These are phyloP conservation scores for Rutstroemia sydowiana DNA, from an alignment of 2,329 filamentous ascomycete genomes.

Conservation along the genomic window DNA sequence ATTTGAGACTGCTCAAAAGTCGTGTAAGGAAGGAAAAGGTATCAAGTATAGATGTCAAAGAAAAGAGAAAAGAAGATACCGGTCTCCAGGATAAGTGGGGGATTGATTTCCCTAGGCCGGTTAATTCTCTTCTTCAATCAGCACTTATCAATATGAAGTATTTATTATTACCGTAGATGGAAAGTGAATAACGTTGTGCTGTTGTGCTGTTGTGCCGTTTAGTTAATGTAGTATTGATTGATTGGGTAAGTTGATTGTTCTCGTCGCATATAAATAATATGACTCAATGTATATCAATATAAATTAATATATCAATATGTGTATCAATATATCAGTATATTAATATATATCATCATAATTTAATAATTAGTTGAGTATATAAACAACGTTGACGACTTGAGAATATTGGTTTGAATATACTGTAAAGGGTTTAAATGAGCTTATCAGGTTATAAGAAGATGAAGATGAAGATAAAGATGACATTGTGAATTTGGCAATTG, in stretches of 20 bases:
- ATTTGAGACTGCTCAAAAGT: background rate
- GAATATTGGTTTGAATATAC: too few species aligned
- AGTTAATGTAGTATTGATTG: background rate
- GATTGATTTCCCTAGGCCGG: too few species aligned
- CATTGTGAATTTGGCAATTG: too few species aligned
- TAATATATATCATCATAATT: background rate
- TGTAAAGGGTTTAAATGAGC: too few species aligned
- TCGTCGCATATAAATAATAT: constrained; percentile 6
- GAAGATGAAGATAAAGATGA: too few species aligned
- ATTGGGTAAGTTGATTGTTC: background rate
- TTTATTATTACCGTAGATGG: background rate
- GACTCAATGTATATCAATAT: too few species aligned
- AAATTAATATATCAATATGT: background rate
- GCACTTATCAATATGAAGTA: too few species aligned
- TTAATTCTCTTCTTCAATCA: too few species aligned
- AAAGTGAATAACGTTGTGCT: background rate
- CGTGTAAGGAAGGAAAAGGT: background rate
- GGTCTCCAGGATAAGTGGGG: too few species aligned
- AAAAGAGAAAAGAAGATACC: too few species aligned
- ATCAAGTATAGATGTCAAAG: background rate
- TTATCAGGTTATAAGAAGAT: too few species aligned
- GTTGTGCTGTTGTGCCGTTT: background rate
- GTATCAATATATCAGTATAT: background rate
- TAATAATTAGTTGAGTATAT: background rate
- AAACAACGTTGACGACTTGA: too few species aligned